Percentiles rank a stretch among this genome's conserved stretches.
These are phyloP conservation scores for Colletotrichum orchidophilum DNA, from an alignment of 2,329 filamentous ascomycete species.

Conservation along the genomic window DNA sequence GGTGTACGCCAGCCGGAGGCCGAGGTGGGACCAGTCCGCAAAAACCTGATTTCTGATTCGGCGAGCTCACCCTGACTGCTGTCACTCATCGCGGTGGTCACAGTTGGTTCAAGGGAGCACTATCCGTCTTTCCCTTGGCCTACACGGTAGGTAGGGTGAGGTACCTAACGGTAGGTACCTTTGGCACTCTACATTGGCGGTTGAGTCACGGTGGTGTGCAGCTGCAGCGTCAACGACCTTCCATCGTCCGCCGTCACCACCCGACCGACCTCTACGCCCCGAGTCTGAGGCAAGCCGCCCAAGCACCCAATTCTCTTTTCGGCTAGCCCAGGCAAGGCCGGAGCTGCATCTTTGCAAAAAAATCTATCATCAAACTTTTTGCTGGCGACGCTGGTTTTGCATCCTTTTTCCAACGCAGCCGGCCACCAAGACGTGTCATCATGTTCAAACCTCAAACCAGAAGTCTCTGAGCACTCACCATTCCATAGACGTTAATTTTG, in stretches of 20 bases:
- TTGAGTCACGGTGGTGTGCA: neutral
- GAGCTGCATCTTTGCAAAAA: constrained; percentile 32
- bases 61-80: neutral
- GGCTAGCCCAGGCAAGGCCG: constrained; percentile 32
- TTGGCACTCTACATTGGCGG: too few relatives aligned
- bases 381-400: constrained; percentile 57
- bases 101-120: neutral
- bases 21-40: neutral
- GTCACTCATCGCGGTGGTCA: too few relatives aligned
- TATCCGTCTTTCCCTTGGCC: neutral
- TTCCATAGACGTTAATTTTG: constrained; percentile 66
- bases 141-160: too few relatives aligned
- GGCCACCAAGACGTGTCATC: constrained; percentile 59
- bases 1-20: neutral
- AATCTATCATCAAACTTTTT: constrained; percentile 53
- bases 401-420: constrained; percentile 55
- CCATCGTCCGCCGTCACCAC: neutral
- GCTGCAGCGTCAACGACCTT: neutral
- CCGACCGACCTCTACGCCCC: neutral
- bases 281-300: neutral
- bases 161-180: too few relatives aligned
- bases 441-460: constrained; percentile 63
- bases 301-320: constrained; percentile 11
- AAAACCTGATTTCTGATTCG: neutral
- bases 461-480: constrained; percentile 54